These are phyloP conservation scores for Stachybotrys echinatus DNA, from an alignment of 2,329 filamentous ascomycete genomes.

Conservation along the genomic window DNA sequence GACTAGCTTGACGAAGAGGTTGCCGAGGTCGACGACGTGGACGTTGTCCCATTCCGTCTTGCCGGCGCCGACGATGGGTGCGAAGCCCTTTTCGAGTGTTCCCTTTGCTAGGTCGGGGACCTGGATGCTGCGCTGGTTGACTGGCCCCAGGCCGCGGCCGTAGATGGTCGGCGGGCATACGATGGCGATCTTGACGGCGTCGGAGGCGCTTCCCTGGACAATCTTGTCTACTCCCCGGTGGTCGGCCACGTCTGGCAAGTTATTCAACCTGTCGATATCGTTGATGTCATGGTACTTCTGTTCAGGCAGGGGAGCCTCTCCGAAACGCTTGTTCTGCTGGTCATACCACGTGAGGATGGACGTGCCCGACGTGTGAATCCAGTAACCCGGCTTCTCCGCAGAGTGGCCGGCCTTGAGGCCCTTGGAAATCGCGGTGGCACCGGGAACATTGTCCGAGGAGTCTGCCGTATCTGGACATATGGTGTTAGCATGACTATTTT, in stretches of 20 bases:
- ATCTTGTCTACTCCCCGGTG: conserved; percentile 68
- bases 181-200: conserved; percentile 36
- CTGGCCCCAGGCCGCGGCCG: conserved; percentile 40
- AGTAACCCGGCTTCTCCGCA: conserved; percentile 39
- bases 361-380: conserved; percentile 46
- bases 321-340: conserved; percentile 31
- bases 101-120: conserved; percentile 35
- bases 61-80: conserved; percentile 37
- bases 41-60: conserved; percentile 48
- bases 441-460: conserved; percentile 37
- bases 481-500: not conserved
- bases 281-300: conserved; percentile 54
- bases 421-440: conserved; percentile 37
- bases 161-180: conserved; percentile 48
- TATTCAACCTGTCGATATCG: conserved; percentile 49
- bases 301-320: conserved; percentile 36
- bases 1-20: conserved; percentile 37
- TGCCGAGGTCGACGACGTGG: conserved; percentile 42
- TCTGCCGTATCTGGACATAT: conserved; percentile 37
- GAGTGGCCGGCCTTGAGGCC: conserved; percentile 39
- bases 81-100: conserved; percentile 37
- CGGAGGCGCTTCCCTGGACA: conserved; percentile 39
- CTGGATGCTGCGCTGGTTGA: conserved; percentile 45
- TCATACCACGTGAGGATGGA: conserved; percentile 44
- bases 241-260: conserved; percentile 48